phyloP scores from a whole-genome alignment of 768 basidiomycete genomes.

The Kwoniella shandongensis region DNA sequence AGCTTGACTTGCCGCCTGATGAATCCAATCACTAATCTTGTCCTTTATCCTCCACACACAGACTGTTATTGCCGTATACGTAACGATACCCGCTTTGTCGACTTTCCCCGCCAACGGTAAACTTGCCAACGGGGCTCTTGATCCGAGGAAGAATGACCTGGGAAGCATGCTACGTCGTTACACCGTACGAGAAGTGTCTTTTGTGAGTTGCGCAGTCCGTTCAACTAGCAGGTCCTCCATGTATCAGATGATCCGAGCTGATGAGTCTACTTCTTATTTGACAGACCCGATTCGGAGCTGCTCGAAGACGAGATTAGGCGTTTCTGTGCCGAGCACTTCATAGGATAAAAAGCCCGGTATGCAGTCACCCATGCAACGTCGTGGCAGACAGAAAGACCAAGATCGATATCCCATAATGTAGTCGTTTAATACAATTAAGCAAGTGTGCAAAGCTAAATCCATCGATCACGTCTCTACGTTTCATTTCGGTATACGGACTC shows the following conservation, averaged over 20 bases:
- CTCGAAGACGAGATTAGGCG: conserved; percentile 34
- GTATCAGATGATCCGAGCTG: neutral
- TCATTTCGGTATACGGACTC: neutral
- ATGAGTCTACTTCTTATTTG: neutral
- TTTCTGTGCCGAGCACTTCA: too few relatives aligned
- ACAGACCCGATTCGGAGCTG: conserved; percentile 43
- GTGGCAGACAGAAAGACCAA: too few relatives aligned
- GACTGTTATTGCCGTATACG: conserved; percentile 87
- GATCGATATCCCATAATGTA: too few relatives aligned
- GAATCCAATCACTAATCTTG: too few relatives aligned
- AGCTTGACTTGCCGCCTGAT: too few relatives aligned
- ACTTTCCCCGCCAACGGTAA: conserved; percentile 53
- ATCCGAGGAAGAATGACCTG: conserved; percentile 56
- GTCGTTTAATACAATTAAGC: too few relatives aligned
- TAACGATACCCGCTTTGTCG: conserved; percentile 77
- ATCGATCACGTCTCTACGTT: too few relatives aligned
- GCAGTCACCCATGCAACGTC: too few relatives aligned
- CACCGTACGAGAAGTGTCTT: conserved; percentile 72
- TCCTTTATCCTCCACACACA: too few relatives aligned
- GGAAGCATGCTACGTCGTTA: conserved; percentile 66
- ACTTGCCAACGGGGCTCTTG: conserved; percentile 23
- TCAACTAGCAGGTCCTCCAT: neutral
- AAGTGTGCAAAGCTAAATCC: too few relatives aligned
- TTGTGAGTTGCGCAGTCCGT: conserved; percentile 29
- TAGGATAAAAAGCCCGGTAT: too few relatives aligned